These are phyloP conservation scores for Helianthus tuberosus DNA, from an alignment of 129 eudicot genomes.

Conservation along the genomic window DNA sequence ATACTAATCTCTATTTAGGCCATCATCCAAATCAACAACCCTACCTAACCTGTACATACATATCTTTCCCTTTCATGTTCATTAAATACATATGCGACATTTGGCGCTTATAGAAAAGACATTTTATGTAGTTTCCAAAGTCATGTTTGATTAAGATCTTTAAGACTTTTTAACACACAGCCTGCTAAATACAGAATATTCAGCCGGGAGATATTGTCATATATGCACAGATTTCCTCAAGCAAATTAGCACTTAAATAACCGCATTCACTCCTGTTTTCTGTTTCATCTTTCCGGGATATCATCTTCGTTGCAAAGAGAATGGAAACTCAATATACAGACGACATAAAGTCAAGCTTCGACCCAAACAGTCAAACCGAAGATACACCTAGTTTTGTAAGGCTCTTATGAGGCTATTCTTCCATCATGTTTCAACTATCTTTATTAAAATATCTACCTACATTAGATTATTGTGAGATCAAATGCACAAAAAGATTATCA, in stretches of 20 bases:
- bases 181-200: constrained; percentile 31
- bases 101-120: constrained; percentile 32
- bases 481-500: not conserved
- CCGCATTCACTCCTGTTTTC: constrained; percentile 7
- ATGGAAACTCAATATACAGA: constrained; percentile 50
- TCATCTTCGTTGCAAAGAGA: not conserved
- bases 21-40: no score
- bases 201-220: constrained; percentile 34
- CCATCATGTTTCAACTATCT: constrained; percentile 1
- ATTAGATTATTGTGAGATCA: not conserved
- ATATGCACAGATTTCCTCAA: constrained; percentile 9
- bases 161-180: constrained; percentile 21
- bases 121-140: constrained; percentile 21
- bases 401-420: constrained; percentile 16
- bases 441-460: not conserved
- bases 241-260: constrained; percentile 13
- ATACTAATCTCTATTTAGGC: no score
- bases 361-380: constrained; percentile 24
- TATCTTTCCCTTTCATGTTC: constrained; percentile 20
- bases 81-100: constrained; percentile 21
- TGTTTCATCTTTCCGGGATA: constrained; percentile 19
- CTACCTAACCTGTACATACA: no score
- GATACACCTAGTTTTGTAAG: constrained; percentile 37
- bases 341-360: constrained; percentile 33
- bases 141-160: constrained; percentile 25